A percentile compares a stretch with the other conserved stretches of the same genome.
These are phyloP conservation scores for Podaxis rugospora DNA, from an alignment of 768 basidiomycete species.

Conservation along the genomic window DNA sequence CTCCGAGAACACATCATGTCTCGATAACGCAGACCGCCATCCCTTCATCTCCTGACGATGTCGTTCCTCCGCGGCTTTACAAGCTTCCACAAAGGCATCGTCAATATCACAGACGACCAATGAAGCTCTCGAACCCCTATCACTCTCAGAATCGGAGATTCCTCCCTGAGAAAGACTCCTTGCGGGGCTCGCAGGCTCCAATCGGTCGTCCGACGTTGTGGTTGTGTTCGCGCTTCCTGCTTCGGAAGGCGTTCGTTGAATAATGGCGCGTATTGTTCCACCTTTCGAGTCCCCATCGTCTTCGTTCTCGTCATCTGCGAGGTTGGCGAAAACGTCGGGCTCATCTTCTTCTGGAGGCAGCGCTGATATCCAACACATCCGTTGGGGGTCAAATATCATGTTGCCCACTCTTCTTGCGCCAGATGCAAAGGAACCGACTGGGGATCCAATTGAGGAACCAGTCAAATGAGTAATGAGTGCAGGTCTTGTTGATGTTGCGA, in stretches of 20 bases:
- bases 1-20: constrained; percentile 34
- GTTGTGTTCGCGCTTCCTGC: constrained; percentile 27
- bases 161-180: constrained; percentile 55
- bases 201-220: constrained; percentile 18
- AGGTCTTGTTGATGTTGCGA: constrained; percentile 82
- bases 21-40: constrained; percentile 49
- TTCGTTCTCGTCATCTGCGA: constrained; percentile 89
- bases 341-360: constrained; percentile 87
- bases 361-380: constrained; percentile 94
- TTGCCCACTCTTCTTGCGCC: constrained; percentile 91
- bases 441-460: constrained; percentile 81
- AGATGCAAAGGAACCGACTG: constrained; percentile 65
- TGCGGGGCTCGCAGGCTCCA: constrained; percentile 53
- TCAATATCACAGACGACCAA: constrained; percentile 72
- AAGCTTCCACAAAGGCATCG: constrained; percentile 66
- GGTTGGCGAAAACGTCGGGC: constrained; percentile 91
- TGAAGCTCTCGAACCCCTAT: constrained; percentile 76
- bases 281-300: constrained; percentile 68
- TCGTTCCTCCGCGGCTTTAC: constrained; percentile 73
- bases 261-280: constrained; percentile 73
- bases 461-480: constrained; percentile 94
- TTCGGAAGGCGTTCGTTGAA: constrained; percentile 30
- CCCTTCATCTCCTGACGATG: constrained; percentile 83
- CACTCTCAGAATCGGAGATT: constrained; percentile 75
- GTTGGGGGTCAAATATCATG: constrained; percentile 94